phyloP scores from a whole-genome alignment of 768 basidiomycete genomes.

The Tubosaeta sp. region DNA sequence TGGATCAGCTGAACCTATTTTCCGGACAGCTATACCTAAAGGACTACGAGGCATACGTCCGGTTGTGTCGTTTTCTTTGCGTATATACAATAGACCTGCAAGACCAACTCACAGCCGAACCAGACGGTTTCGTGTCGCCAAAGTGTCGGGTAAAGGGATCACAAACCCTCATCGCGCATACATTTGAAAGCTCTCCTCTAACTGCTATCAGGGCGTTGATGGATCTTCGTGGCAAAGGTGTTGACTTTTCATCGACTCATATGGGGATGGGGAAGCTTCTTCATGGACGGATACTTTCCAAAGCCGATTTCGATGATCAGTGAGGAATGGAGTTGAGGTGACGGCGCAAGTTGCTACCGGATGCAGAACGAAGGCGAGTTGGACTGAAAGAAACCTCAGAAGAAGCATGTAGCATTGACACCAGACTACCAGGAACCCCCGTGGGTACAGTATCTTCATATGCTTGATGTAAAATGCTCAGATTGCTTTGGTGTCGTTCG shows the following conservation, averaged over 20 bases:
- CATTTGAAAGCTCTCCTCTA: background rate
- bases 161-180: background rate
- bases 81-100: conserved; percentile 39
- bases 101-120: conserved; percentile 33
- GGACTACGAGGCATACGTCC: conserved; percentile 30
- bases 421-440: too few relatives aligned
- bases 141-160: conserved; percentile 2
- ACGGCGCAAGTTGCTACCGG: too few relatives aligned
- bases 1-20: conserved; percentile 39
- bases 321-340: too few relatives aligned
- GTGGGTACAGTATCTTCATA: background rate
- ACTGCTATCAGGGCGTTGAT: conserved; percentile 31
- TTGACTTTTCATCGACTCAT: conserved; percentile 35
- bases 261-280: conserved; percentile 41
- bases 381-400: too few relatives aligned
- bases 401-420: too few relatives aligned
- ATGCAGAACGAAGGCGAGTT: too few relatives aligned
- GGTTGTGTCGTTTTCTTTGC: conserved; percentile 36
- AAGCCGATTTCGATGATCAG: conserved; percentile 21
- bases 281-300: conserved; percentile 20
- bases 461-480: too few relatives aligned
- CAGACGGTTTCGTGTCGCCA: conserved; percentile 21
- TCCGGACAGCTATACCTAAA: conserved; percentile 43
- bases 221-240: conserved; percentile 36
- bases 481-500: too few relatives aligned